A percentile compares a stretch with the other conserved stretches of the same genome.
Conservation (phyloP, 768 basidiomycete genomes). For the Goffeauzyma gilvescens region DNA sequence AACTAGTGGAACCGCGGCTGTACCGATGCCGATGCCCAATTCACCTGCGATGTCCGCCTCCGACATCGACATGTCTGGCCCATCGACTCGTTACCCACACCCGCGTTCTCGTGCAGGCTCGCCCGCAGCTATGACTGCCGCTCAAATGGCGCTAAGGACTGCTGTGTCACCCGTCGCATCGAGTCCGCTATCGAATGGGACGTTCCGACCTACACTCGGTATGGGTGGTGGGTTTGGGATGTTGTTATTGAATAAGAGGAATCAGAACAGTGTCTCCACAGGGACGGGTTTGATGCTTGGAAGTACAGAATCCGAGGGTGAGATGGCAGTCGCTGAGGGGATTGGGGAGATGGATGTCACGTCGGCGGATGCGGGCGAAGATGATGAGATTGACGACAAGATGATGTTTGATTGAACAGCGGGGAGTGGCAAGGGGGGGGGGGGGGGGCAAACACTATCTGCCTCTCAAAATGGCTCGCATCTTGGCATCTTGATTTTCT, state of each 20-base stretch:
- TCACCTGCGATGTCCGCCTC: no score
- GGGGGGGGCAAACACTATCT: background rate
- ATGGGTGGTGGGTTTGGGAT: conserved; percentile 55
- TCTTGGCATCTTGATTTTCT: background rate
- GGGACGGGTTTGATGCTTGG: conserved; percentile 8
- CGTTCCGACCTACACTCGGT: conserved; percentile 8
- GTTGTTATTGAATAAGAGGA: conserved; percentile 49
- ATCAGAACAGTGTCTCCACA: conserved; percentile 3
- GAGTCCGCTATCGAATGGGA: background rate
- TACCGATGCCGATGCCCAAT: no score
- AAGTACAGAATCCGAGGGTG: conserved; percentile 3
- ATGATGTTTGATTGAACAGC: background rate
- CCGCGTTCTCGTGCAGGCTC: conserved; percentile 7
- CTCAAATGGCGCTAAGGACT: conserved; percentile 6
- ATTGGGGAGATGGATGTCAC: conserved; percentile 54
- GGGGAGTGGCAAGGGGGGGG: background rate
- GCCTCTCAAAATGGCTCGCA: background rate
- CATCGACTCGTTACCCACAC: no score
- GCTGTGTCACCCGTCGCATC: conserved; percentile 11
- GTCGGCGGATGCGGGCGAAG: conserved; percentile 35
- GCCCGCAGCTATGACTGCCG: conserved; percentile 3
- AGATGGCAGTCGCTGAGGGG: conserved; percentile 38
- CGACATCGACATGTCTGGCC: no score
- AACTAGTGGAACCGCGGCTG: no score
- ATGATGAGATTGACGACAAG: conserved; percentile 3